Conservation (phyloP, 2,329 filamentous ascomycete species). For the Stagonosporopsis cucurbitacearum region DNA sequence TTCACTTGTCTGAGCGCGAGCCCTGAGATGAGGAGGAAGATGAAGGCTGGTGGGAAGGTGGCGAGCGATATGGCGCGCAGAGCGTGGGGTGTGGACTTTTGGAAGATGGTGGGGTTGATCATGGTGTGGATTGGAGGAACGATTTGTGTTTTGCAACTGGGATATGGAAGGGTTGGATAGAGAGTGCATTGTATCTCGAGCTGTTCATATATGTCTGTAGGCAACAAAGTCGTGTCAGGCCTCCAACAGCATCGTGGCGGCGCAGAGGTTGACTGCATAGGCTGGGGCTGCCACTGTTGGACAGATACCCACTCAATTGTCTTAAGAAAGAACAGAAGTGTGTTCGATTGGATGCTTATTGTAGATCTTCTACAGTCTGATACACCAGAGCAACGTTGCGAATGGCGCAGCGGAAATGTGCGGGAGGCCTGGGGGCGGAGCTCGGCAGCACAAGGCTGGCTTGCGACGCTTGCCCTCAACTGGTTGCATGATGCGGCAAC, state of each 20-base stretch:
- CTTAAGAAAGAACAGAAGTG: not conserved
- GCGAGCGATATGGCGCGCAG: conserved; percentile 34
- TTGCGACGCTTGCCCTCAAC: not conserved
- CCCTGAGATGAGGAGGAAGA: conserved; percentile 37
- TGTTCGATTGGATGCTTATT: not conserved
- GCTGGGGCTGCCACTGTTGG: not conserved
- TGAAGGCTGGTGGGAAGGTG: conserved; percentile 34
- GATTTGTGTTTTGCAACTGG: not conserved
- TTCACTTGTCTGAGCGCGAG: conserved; percentile 29
- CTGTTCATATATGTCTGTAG: conserved; percentile 3
- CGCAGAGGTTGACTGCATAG: not conserved
- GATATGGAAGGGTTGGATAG: not conserved
- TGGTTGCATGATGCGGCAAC: not conserved
- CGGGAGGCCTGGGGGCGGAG: conserved; percentile 21
- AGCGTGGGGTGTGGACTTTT: conserved; percentile 28
- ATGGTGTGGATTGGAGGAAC: conserved; percentile 2
- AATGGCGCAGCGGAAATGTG: conserved; percentile 10
- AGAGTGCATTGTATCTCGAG: not conserved
- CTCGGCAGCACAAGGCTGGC: conserved; percentile 12
- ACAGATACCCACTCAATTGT: not conserved
- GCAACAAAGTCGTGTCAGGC: conserved; percentile 6
- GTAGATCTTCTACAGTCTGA: not conserved
- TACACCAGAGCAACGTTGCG: not conserved
- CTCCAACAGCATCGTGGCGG: not conserved
- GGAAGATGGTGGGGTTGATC: conserved; percentile 35